A percentile compares a stretch with the other conserved stretches of the same genome.
Conservation (phyloP, 208 protist species). For the Leishmania martiniquensis region DNA sequence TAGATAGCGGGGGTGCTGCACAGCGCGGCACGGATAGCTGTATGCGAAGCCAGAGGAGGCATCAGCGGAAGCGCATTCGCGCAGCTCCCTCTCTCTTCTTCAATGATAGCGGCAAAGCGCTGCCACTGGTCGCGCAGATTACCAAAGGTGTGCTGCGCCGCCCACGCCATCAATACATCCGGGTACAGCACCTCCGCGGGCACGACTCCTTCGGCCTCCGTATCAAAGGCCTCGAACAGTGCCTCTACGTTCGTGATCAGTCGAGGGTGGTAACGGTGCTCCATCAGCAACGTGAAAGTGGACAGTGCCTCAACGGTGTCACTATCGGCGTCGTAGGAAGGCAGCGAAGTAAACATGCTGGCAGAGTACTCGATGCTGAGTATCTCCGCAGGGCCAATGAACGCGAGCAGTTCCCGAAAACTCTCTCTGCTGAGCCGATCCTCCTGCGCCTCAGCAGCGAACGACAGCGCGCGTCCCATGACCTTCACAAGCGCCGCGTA, state of each 20-base stretch:
- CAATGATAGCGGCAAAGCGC: conserved; percentile 51
- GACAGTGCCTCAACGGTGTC: conserved; percentile 30
- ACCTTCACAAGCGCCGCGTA: conserved; percentile 41
- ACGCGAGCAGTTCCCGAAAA: conserved; percentile 40
- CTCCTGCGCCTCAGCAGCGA: not conserved
- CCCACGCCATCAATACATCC: conserved; percentile 55
- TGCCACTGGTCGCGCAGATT: conserved; percentile 71
- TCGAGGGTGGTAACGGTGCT: conserved; percentile 58
- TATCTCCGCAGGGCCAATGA: conserved; percentile 29
- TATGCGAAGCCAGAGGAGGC: conserved; percentile 32
- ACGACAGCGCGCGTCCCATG: conserved; percentile 27
- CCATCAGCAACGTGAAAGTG: conserved; percentile 63
- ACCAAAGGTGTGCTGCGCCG: conserved; percentile 69
- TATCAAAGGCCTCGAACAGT: conserved; percentile 73
- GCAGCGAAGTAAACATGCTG: conserved; percentile 46
- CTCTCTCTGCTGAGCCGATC: conserved; percentile 12
- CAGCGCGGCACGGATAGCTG: conserved; percentile 48
- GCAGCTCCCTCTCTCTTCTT: conserved; percentile 28
- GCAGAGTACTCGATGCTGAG: conserved; percentile 50
- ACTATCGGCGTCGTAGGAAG: conserved; percentile 19
- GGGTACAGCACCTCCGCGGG: conserved; percentile 51
- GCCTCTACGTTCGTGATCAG: conserved; percentile 59
- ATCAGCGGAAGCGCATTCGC: conserved; percentile 31
- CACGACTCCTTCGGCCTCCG: conserved; percentile 43
- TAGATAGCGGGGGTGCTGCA: conserved; percentile 47